Conservation (phyloP, 495 filamentous ascomycete species). For the Hypoxylon subgilvum region DNA sequence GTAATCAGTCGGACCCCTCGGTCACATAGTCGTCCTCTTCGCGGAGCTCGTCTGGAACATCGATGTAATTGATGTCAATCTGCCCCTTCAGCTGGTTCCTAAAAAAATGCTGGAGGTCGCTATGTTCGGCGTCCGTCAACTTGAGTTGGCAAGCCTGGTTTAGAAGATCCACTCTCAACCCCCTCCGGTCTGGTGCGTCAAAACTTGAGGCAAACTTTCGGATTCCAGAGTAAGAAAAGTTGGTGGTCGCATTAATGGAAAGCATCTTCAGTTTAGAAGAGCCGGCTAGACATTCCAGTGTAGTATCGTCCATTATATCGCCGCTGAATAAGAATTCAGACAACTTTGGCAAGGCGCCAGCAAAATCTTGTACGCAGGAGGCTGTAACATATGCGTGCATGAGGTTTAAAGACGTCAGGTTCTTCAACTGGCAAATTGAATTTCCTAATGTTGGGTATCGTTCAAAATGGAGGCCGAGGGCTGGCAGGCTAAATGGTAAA, state of each 20-base stretch:
- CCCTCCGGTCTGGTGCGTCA: constrained; percentile 40
- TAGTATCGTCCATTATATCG: constrained; percentile 59
- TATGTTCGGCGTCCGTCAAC: constrained; percentile 32
- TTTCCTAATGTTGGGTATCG: constrained; percentile 51
- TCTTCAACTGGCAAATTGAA: constrained; percentile 51
- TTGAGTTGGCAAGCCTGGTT: constrained; percentile 33
- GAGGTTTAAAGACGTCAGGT: constrained; percentile 40
- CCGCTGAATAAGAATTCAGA: constrained; percentile 64
- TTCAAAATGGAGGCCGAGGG: constrained; percentile 51
- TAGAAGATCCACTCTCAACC: constrained; percentile 38
- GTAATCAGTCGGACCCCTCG: too few relatives aligned
- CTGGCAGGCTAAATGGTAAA: too few relatives aligned
- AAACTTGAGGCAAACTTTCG: constrained; percentile 54
- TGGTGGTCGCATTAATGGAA: constrained; percentile 53
- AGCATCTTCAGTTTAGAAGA: constrained; percentile 52
- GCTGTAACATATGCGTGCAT: constrained; percentile 31
- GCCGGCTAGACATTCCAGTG: constrained; percentile 49
- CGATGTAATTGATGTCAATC: constrained; percentile 37
- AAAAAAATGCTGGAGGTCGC: constrained; percentile 23
- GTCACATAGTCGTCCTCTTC: too few relatives aligned
- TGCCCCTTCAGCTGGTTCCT: constrained; percentile 29
- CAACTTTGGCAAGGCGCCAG: constrained; percentile 50
- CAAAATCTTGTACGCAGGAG: constrained; percentile 24
- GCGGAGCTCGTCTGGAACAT: constrained; percentile 43
- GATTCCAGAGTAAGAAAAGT: constrained; percentile 55